These are phyloP conservation scores for Thraustochytrium sp. DNA, from an alignment of 352 stramenopile genomes.

Conservation along the genomic window DNA sequence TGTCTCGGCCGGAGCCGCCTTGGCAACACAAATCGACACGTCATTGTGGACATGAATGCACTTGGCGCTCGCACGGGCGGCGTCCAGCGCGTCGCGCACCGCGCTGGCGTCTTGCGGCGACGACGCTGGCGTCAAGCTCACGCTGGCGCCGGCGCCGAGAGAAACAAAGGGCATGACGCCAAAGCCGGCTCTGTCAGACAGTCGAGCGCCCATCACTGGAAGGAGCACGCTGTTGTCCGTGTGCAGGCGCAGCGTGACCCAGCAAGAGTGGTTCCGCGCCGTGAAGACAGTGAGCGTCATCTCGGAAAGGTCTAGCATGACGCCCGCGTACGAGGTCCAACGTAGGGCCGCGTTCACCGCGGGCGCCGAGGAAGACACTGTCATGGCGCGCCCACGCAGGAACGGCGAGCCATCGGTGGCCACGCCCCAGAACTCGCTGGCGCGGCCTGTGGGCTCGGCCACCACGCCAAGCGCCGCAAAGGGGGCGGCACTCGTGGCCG, in stretches of 20 bases:
- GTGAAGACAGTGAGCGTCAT: constrained; percentile 14
- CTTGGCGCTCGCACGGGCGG: background rate
- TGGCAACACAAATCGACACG: background rate
- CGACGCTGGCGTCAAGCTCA: background rate
- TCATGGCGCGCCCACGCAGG: background rate
- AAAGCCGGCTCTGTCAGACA: background rate
- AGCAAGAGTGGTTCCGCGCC: background rate
- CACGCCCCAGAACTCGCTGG: background rate
- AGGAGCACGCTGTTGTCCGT: background rate
- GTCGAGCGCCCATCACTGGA: background rate
- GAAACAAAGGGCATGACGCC: background rate
- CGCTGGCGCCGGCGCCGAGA: background rate
- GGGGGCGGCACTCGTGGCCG: no score
- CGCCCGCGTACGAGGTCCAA: background rate
- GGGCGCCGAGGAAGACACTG: background rate
- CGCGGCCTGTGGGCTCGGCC: background rate
- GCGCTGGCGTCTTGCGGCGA: background rate
- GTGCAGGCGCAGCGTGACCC: background rate
- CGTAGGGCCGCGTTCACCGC: background rate
- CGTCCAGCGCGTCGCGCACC: background rate
- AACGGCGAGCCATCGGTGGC: background rate
- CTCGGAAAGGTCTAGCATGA: constrained; percentile 3
- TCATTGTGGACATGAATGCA: background rate
- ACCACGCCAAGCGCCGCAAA: background rate
- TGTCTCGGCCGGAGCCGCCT: background rate